A percentile compares a stretch with the other conserved stretches of the same genome.
phyloP scores from a whole-genome alignment of 805 yeast genomes.

The Wickerhamiella vanderwaltii region DNA sequence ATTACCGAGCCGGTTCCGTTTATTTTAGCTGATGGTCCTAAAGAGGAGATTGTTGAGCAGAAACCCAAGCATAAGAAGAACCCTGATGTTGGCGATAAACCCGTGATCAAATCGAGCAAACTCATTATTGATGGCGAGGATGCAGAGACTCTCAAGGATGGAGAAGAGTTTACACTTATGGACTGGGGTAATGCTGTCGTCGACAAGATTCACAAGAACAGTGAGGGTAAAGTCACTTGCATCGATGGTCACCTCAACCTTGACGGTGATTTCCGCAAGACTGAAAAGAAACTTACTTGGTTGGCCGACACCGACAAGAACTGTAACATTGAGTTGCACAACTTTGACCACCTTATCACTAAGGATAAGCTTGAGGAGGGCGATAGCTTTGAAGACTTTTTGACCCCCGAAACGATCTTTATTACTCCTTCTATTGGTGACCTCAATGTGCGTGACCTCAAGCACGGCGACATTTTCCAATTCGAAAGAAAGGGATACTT shows the following conservation, averaged over 20 bases:
- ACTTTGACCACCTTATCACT: conserved; percentile 87
- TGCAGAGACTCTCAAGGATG: conserved; percentile 57
- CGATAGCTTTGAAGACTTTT: conserved; percentile 83
- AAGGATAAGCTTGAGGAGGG: conserved; percentile 92
- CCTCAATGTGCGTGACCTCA: conserved; percentile 58
- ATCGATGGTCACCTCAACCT: conserved; percentile 71
- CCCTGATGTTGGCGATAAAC: conserved; percentile 76
- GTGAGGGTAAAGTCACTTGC: conserved; percentile 40
- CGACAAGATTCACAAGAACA: conserved; percentile 54
- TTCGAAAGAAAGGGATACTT: conserved; percentile 96
- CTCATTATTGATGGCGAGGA: conserved; percentile 79
- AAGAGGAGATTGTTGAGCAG: conserved; percentile 47
- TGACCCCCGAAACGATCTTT: conserved; percentile 81
- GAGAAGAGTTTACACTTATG: conserved; percentile 95
- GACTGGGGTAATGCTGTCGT: conserved; percentile 96
- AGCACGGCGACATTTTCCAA: conserved; percentile 80
- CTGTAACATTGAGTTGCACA: conserved; percentile 65
- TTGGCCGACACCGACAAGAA: conserved; percentile 69
- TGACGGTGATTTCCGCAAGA: conserved; percentile 95
- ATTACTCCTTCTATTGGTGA: conserved; percentile 69
- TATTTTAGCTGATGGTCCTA: conserved; percentile 53
- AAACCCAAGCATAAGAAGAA: conserved; percentile 94
- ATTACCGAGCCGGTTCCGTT: conserved; percentile 57
- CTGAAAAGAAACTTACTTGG: conserved; percentile 92
- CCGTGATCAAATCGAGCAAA: conserved; percentile 51